Percentiles rank a stretch among this genome's conserved stretches.
Conservation (phyloP, 2,329 filamentous ascomycete species). For the Aureobasidium sp. region DNA sequence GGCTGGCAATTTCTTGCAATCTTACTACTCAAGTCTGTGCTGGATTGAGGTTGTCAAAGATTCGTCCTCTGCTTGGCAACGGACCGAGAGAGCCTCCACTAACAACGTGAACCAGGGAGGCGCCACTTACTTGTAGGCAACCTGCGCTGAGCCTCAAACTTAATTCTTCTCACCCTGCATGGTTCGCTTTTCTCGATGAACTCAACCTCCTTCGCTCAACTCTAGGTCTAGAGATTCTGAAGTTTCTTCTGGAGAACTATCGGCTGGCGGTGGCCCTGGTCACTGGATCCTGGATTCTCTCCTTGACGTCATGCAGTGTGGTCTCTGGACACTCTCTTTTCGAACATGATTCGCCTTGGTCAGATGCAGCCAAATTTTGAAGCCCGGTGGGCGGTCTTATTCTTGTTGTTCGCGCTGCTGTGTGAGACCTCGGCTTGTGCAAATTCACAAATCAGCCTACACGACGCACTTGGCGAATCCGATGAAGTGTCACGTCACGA, state of each 20-base stretch:
- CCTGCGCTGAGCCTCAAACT: not conserved
- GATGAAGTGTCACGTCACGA: not conserved
- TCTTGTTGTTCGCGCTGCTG: not conserved
- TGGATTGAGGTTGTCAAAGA: too few relatives aligned
- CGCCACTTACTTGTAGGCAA: too few relatives aligned
- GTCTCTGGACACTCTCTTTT: not conserved
- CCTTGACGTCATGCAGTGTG: slow-evolving; percentile 1
- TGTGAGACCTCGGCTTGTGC: not conserved
- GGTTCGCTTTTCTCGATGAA: not conserved
- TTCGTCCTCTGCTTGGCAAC: too few relatives aligned
- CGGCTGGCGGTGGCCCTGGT: too few relatives aligned
- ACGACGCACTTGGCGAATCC: not conserved
- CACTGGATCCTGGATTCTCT: not conserved
- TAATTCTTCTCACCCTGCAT: not conserved
- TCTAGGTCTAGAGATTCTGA: too few relatives aligned
- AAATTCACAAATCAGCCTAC: not conserved
- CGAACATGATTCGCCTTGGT: not conserved
- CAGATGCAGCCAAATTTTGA: not conserved
- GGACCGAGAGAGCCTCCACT: too few relatives aligned
- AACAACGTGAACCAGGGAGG: too few relatives aligned
- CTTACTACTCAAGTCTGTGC: too few relatives aligned
- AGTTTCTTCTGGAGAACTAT: not conserved
- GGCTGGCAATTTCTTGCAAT: too few relatives aligned
- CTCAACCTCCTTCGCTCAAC: not conserved
- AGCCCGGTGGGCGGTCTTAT: not conserved